Evolutionary conservation across 2,329 filamentous ascomycete species (phyloP), one percentile per base, ranked within the genome.

Genomic region (Pseudogymnoascus sp.): DNA sequence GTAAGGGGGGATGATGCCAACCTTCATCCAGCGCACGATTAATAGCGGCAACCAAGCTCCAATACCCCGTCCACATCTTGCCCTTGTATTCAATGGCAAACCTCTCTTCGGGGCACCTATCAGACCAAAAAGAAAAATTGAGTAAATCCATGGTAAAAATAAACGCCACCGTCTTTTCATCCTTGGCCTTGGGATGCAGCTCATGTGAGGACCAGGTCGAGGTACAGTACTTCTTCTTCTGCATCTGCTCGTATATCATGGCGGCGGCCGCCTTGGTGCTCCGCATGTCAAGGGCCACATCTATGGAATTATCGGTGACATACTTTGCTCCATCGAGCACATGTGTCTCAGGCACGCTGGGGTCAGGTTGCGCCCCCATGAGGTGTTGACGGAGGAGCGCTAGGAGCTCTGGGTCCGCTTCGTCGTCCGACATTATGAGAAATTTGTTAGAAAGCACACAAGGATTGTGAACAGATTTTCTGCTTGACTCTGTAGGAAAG

Each of bases 121-220:
- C 87, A 12, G 91, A 96, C 95, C 95, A 99, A 75, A 99, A 99
- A 21, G 88, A 96, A 73, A 97, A 99, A 74, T 99, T 99, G 61
- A 99, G 79, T 29, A 99, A 76, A 74, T 99, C 95, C 91, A 99
- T 96, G 18, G 90, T 91, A 74, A 99, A 97, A 70, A 99, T 93
- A 73, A 99, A 97, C 67, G 90, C 88, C 21, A 96, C 85, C 0
- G 91, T 93, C 61, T 77, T 82, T 71, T 91, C 89, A 72, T 96
- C 87, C 72, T 91, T 91, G 45, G 83, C 71, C 74, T 93, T 89
- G 1, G 95, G 95, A 71, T 99, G 95, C 40, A 99, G 80, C 73
- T 95, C 90, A 75, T 97, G 92, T 71, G 89, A 83, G 12, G 90
- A 85, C 95, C 95, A 99, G 7, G 86, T 89, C 66, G 89, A 84